A percentile compares a stretch with the other conserved stretches of the same genome.
These are phyloP conservation scores for Mycosphaerella sp. DNA, from an alignment of 2,329 filamentous ascomycete genomes.

Conservation along the genomic window DNA sequence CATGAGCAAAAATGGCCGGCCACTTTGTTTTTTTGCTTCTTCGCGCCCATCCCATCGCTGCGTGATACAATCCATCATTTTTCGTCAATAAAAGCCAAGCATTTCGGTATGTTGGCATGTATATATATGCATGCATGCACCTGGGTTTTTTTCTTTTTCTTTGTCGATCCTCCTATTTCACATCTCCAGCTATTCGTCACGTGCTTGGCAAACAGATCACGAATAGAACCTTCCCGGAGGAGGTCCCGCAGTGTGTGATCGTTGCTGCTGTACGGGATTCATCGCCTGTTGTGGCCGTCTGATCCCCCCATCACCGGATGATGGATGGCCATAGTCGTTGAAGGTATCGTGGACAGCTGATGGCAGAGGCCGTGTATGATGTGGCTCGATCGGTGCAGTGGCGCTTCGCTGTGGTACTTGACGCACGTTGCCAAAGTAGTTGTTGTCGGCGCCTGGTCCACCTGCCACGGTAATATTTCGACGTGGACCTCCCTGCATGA, in stretches of 20 bases:
- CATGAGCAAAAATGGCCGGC: neutral
- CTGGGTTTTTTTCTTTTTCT: too few relatives aligned
- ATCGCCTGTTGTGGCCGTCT: neutral
- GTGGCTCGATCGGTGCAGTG: constrained; percentile 7
- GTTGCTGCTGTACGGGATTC: constrained; percentile 7
- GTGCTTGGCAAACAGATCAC: neutral
- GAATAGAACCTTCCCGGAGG: neutral
- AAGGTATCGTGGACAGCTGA: constrained; percentile 20
- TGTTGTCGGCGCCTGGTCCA: neutral
- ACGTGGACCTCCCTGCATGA: constrained; percentile 6
- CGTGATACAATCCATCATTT: constrained; percentile 7
- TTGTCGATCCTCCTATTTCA: neutral
- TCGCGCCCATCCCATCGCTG: neutral
- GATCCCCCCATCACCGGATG: neutral
- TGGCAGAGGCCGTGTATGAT: constrained; percentile 6
- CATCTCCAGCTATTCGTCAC: neutral
- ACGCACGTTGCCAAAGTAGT: constrained; percentile 14
- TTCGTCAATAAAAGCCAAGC: constrained; percentile 6
- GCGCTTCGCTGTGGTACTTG: constrained; percentile 13
- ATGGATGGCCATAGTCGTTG: constrained; percentile 18
- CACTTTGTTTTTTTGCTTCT: neutral
- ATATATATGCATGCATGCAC: too few relatives aligned
- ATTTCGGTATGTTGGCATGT: neutral
- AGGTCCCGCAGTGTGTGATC: constrained; percentile 6
- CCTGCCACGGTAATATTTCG: constrained; percentile 13